These are phyloP conservation scores for Capronia americana DNA, from an alignment of 2,329 filamentous ascomycete species.

Conservation along the genomic window DNA sequence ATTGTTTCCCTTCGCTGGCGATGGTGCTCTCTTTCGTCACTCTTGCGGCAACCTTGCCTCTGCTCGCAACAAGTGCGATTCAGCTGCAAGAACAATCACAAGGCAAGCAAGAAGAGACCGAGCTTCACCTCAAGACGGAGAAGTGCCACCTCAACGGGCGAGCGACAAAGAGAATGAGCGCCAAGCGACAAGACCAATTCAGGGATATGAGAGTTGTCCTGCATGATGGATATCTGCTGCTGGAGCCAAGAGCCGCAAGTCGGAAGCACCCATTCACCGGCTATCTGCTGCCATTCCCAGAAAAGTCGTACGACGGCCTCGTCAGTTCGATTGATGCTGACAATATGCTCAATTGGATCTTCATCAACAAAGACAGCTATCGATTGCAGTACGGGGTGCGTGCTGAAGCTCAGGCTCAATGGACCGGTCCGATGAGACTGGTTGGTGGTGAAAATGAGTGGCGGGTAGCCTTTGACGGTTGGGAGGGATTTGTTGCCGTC, in stretches of 20 bases:
- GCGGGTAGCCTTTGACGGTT: slow-evolving; percentile 46
- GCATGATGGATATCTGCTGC: slow-evolving; percentile 22
- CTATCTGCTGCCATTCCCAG: slow-evolving; percentile 46
- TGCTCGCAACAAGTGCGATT: slow-evolving; percentile 32
- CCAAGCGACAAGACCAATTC: slow-evolving; percentile 21
- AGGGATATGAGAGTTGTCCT: slow-evolving; percentile 25
- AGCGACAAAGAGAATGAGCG: slow-evolving; percentile 28
- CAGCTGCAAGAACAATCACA: slow-evolving; percentile 30
- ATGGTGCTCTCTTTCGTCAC: slow-evolving; percentile 35
- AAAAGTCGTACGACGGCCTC: slow-evolving; percentile 29
- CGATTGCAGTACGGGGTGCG: slow-evolving; percentile 71
- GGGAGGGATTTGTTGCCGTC: slow-evolving; percentile 48
- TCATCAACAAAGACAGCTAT: slow-evolving; percentile 65
- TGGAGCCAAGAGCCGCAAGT: slow-evolving; percentile 8
- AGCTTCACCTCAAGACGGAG: slow-evolving; percentile 27
- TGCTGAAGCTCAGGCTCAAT: slow-evolving; percentile 71
- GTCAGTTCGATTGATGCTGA: slow-evolving; percentile 33
- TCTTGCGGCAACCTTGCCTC: slow-evolving; percentile 30
- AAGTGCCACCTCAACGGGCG: slow-evolving; percentile 32
- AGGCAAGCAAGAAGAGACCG: slow-evolving; percentile 21
- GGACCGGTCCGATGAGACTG: slow-evolving; percentile 73
- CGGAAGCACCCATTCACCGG: slow-evolving; percentile 38
- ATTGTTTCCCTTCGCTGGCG: not conserved
- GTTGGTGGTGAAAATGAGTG: slow-evolving; percentile 49
- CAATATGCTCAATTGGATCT: slow-evolving; percentile 70